Base-by-base conservation (phyloP, 306 rosid genomes). In the Vigna mungo region DNA sequence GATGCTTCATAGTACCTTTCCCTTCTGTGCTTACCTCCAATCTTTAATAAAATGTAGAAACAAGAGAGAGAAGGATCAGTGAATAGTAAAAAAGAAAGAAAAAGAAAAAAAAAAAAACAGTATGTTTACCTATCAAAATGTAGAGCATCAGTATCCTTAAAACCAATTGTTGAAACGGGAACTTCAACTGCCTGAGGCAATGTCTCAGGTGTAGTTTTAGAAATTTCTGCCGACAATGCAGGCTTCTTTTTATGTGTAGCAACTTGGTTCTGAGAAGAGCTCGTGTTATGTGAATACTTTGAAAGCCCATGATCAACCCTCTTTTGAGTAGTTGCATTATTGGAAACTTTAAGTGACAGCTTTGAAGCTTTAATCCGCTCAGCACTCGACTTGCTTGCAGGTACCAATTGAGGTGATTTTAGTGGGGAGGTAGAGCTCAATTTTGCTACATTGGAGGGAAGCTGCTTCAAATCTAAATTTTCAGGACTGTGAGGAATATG, bases 1-100 rank as follows among this genome's bases (percentile, higher is more conserved):
- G 99, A 85, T 91, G 86, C 79, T 75, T 91, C 96, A 96, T 92
- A 63, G 96, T 85, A 79, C 30, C 73, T 82, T 78, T 87, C 30
- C 87, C 92, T 72, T 86, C 96, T 76, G 82, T 72, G 15, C 78
- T 71, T 75, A 46, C 86, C 80, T 90, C 88, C 23, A 84, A 72
- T 77, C 96, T 92, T 88, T 53, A 80, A 72, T 55, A 20, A 60
- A 32, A 80, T 47, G 72, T 65, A 25, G 32, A 63, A 62, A 39
- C 54, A 32, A 58, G 62, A 46, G 27, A 20, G 67, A 73, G 48
- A 71, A 79, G 1, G 13, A 76, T 74, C 7, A 9, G 64, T 64
- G 75, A 54, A 76, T 20, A 76, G 15, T 76, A 23, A 23, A 65
- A 55, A 34, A 47, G 17, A 65, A 76, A 62, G 16, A 12, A 51